Evolutionary conservation across 1,284 basidiomycete genomes (phyloP).

Genomic region (Tetrapyrgos nigripes): DNA sequence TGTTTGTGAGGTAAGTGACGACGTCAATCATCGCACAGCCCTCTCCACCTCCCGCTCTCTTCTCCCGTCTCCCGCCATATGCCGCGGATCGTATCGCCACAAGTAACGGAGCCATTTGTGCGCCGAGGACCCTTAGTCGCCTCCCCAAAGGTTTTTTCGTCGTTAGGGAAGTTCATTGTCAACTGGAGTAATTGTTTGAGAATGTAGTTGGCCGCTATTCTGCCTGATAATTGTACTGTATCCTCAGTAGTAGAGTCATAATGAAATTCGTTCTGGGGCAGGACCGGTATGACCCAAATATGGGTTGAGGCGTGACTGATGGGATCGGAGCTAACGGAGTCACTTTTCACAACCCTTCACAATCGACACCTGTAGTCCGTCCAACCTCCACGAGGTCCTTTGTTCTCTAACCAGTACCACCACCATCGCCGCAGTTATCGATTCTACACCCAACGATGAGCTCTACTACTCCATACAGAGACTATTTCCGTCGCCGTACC

Average conservation of each 20-base stretch:
- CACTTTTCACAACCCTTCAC: neutral
- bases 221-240: neutral
- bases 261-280: neutral
- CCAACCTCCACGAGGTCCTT: neutral
- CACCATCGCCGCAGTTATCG: neutral
- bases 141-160: too few species aligned
- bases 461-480: constrained; percentile 47
- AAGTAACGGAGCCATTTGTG: too few species aligned
- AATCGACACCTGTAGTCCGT: neutral
- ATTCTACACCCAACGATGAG: constrained; percentile 39
- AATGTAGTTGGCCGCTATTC: too few species aligned
- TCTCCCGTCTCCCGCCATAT: too few species aligned
- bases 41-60: too few species aligned
- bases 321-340: constrained; percentile 2
- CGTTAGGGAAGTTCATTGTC: too few species aligned
- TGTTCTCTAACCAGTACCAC: neutral
- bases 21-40: too few species aligned
- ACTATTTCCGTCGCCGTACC: constrained; percentile 69
- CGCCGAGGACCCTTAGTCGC: too few species aligned
- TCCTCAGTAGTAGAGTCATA: neutral
- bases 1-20: constrained; percentile 41
- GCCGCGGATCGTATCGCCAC: too few species aligned
- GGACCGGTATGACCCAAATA: neutral
- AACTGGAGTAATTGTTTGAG: too few species aligned
- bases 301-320: neutral